Conservation (phyloP, 2,329 filamentous ascomycete species). For the Cordyceps cateniannulata region DNA sequence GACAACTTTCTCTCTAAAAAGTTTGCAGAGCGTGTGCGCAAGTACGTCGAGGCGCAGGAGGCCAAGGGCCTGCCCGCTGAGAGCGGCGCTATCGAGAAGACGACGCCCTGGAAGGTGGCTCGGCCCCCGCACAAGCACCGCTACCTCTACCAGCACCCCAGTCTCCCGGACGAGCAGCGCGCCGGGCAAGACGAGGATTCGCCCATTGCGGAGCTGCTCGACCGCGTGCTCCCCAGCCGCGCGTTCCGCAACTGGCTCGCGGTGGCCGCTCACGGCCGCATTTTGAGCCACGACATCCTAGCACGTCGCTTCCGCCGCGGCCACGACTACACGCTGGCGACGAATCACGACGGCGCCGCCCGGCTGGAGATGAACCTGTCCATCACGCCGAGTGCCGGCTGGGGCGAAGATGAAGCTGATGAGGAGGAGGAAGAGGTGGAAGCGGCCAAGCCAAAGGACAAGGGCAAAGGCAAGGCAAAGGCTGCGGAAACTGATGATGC, state of each 20-base stretch:
- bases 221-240: constrained; percentile 74
- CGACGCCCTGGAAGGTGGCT: constrained; percentile 65
- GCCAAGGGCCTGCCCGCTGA: constrained; percentile 36
- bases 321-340: constrained; percentile 88
- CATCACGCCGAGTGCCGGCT: constrained; percentile 77
- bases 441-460: constrained; percentile 26
- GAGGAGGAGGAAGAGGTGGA: constrained; percentile 36
- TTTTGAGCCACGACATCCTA: constrained; percentile 71
- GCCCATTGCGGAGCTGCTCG: constrained; percentile 70
- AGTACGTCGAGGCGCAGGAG: constrained; percentile 64
- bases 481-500: constrained; percentile 23
- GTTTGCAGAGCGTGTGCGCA: constrained; percentile 65
- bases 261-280: constrained; percentile 67
- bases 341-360: constrained; percentile 69
- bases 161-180: constrained; percentile 29
- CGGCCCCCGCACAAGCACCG: constrained; percentile 92
- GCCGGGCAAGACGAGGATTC: constrained; percentile 35
- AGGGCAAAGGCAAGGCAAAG: constrained; percentile 20
- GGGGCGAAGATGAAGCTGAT: constrained; percentile 64
- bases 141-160: constrained; percentile 71
- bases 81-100: constrained; percentile 51
- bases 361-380: constrained; percentile 83
- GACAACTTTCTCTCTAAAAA: constrained; percentile 71
- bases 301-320: constrained; percentile 82
- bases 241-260: constrained; percentile 88